Percentiles rank a stretch among this genome's conserved stretches.
Evolutionary conservation across 2,329 filamentous ascomycete species (phyloP).

Genomic region (Colletotrichum tofieldiae): DNA sequence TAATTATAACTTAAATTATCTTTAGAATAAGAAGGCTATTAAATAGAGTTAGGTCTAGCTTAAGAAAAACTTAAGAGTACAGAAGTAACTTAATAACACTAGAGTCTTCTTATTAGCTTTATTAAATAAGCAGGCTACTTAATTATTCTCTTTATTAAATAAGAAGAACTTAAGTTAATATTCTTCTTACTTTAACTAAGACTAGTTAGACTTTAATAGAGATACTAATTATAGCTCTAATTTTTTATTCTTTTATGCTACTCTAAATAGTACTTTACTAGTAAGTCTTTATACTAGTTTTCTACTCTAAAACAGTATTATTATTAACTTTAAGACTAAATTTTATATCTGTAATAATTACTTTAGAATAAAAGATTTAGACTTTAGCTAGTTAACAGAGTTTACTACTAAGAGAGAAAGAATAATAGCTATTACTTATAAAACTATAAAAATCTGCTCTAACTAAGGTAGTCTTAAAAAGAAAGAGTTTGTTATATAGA

Average conservation of each 20-base stretch:
- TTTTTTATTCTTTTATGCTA: not conserved
- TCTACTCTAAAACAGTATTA: not conserved
- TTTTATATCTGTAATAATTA: not conserved
- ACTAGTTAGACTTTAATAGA: not conserved
- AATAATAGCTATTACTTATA: no score
- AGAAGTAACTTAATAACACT: not conserved
- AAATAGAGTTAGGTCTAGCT: not conserved
- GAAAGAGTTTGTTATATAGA: not conserved
- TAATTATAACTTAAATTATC: no score
- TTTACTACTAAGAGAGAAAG: no score
- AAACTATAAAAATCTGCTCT: no score
- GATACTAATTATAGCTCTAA: not conserved
- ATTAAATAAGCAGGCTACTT: no score
- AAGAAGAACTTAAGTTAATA: not conserved
- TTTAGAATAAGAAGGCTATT: constrained; percentile 2
- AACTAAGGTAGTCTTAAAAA: not conserved
- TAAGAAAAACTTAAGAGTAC: not conserved
- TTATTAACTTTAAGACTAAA: not conserved
- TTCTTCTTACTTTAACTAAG: no score
- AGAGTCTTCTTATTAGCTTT: not conserved
- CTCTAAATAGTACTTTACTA: not conserved
- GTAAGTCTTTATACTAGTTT: not conserved
- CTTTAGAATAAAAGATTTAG: not conserved
- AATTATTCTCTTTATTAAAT: no score
- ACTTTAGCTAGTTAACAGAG: not conserved